Evolutionary conservation across 192 early-diverging fungal genomes (phyloP).

Genomic region (Coemansia sp.): DNA sequence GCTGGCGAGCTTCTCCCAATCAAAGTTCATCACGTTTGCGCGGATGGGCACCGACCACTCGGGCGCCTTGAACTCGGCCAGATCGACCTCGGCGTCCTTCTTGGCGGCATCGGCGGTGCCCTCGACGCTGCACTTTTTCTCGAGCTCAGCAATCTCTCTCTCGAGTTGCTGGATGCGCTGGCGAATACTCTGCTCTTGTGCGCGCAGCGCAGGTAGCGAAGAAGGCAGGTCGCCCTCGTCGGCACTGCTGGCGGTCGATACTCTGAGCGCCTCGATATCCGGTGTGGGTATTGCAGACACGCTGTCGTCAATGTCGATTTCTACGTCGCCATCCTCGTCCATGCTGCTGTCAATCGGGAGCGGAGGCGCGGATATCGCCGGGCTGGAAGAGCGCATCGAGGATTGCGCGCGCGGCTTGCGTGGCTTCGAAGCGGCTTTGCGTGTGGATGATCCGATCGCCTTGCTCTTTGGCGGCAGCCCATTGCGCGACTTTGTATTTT

Average conservation of each 20-base stretch:
- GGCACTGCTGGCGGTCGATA: constrained; percentile 15
- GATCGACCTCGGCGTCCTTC: constrained; percentile 35
- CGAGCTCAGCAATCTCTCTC: constrained; percentile 56
- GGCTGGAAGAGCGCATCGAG: constrained; percentile 13
- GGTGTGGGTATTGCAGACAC: constrained; percentile 35
- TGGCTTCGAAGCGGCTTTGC: constrained; percentile 10
- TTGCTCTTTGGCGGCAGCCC: constrained; percentile 13
- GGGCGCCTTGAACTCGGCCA: constrained; percentile 85
- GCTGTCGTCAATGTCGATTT: constrained; percentile 26
- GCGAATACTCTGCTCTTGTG: constrained; percentile 57
- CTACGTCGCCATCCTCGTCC: constrained; percentile 3
- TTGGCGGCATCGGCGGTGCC: constrained; percentile 9
- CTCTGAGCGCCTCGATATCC: constrained; percentile 34
- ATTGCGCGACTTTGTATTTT: constrained; percentile 10
- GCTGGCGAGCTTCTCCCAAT: constrained; percentile 78
- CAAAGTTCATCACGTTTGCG: constrained; percentile 93
- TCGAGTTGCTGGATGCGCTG: constrained; percentile 56
- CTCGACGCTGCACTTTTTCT: constrained; percentile 51
- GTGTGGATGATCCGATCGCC: not conserved
- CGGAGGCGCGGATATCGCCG: constrained; percentile 2
- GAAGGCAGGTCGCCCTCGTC: constrained; percentile 4
- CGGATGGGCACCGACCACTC: constrained; percentile 94
- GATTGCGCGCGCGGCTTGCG: constrained; percentile 21
- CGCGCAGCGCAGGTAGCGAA: constrained; percentile 33
- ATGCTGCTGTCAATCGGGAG: not conserved